A percentile compares a stretch with the other conserved stretches of the same genome.
These are phyloP conservation scores for Beauveria caledonica DNA, from an alignment of 2,329 filamentous ascomycete genomes.

Conservation along the genomic window DNA sequence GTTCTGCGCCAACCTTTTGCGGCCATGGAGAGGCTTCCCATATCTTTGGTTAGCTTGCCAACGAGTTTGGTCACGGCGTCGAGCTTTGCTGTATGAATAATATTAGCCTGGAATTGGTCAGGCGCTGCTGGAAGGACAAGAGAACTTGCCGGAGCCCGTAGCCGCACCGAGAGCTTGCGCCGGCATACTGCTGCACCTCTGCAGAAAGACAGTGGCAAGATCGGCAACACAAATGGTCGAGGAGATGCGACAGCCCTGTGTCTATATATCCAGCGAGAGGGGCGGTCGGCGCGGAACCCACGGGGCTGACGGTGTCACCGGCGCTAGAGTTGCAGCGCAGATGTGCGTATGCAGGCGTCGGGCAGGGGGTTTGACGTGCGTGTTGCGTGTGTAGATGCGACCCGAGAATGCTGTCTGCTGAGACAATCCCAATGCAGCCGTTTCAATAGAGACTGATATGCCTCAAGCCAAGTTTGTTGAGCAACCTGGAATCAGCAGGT, in stretches of 20 bases:
- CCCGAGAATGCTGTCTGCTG: neutral
- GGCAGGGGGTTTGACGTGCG: neutral
- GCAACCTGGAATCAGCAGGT: neutral
- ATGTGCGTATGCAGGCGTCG: neutral
- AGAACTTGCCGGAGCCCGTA: conserved; percentile 34
- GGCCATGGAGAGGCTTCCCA: conserved; percentile 49
- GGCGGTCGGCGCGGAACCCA: neutral
- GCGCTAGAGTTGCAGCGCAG: neutral
- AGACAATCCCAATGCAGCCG: neutral
- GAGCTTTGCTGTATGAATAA: conserved; percentile 48
- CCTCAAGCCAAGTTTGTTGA: neutral
- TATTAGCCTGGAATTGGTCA: neutral
- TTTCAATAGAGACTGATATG: neutral
- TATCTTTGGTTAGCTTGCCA: conserved; percentile 51
- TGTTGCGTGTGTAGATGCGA: too few relatives aligned
- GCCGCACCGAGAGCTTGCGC: conserved; percentile 21
- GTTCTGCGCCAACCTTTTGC: conserved; percentile 46
- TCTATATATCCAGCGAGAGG: neutral
- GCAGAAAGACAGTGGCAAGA: neutral
- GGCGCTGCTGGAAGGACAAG: neutral
- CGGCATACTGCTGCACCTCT: conserved; percentile 15
- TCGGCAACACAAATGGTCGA: neutral
- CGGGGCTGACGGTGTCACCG: neutral
- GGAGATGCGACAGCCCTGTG: neutral
- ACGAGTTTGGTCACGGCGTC: conserved; percentile 59